Evolutionary conservation across 208 protist species (phyloP).

Genomic region (Wallacemonas sp.): DNA sequence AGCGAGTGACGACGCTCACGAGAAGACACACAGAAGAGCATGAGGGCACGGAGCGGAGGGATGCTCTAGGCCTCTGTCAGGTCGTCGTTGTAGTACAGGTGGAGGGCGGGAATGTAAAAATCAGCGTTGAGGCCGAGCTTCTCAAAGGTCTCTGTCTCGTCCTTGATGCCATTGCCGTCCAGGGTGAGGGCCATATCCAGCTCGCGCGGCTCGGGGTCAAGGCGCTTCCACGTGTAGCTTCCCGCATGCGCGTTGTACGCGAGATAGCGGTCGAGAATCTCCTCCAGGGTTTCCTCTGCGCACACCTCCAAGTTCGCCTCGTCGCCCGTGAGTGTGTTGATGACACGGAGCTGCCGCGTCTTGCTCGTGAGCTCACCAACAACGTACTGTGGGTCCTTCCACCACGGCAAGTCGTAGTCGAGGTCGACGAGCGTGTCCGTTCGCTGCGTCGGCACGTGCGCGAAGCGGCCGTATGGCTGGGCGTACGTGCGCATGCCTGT

Average conservation of each 20-base stretch:
- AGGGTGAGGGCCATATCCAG: slow-evolving; percentile 91
- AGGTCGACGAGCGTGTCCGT: slow-evolving; percentile 85
- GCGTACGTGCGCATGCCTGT: slow-evolving; percentile 87
- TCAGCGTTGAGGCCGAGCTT: slow-evolving; percentile 88
- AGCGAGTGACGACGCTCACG: too few relatives aligned
- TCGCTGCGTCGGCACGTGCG: slow-evolving; percentile 85
- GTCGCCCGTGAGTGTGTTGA: slow-evolving; percentile 90
- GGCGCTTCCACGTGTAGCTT: slow-evolving; percentile 93
- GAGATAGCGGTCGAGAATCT: slow-evolving; percentile 92
- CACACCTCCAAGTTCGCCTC: slow-evolving; percentile 93
- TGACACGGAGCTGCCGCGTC: slow-evolving; percentile 86
- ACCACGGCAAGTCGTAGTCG: slow-evolving; percentile 90
- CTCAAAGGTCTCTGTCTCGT: slow-evolving; percentile 91
- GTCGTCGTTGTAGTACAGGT: slow-evolving; percentile 95
- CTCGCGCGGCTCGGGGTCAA: slow-evolving; percentile 68
- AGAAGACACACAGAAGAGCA: too few relatives aligned
- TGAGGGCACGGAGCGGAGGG: neutral
- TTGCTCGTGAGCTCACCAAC: slow-evolving; percentile 88
- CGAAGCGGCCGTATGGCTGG: slow-evolving; percentile 85
- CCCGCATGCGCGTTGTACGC: slow-evolving; percentile 87
- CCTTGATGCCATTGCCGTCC: slow-evolving; percentile 88
- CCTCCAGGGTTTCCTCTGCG: slow-evolving; percentile 87
- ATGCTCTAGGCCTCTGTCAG: slow-evolving; percentile 72
- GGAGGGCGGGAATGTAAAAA: slow-evolving; percentile 92
- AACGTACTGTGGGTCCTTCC: slow-evolving; percentile 83